Evolutionary conservation across 2,329 filamentous ascomycete species (phyloP).

Genomic region (Verticillium albo-atrum): DNA sequence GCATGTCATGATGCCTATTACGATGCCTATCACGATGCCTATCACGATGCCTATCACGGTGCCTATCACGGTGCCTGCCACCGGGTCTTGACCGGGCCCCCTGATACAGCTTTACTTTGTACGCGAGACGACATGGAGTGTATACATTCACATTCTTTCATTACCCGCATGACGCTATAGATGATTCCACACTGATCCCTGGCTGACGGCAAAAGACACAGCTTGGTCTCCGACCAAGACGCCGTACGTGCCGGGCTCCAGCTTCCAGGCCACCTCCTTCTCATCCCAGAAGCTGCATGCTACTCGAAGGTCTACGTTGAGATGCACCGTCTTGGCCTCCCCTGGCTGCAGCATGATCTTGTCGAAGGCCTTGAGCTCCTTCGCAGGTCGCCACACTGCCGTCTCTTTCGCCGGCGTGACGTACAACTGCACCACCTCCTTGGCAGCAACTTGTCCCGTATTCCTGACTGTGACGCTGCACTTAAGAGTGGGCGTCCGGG

Average conservation of each 20-base stretch:
- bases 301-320: conserved; percentile 6
- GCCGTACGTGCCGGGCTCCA: conserved; percentile 7
- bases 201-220: conserved; percentile 1
- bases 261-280: conserved; percentile 4
- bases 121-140: no score
- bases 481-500: conserved; percentile 6
- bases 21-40: no score
- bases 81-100: no score
- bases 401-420: conserved; percentile 11
- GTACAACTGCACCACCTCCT: conserved; percentile 24
- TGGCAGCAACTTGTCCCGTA: conserved; percentile 16
- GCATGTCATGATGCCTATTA: no score
- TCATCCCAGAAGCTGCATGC: conserved; percentile 10
- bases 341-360: conserved; percentile 4
- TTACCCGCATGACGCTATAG: no score
- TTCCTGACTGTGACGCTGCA: conserved; percentile 41
- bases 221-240: conserved; percentile 3
- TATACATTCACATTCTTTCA: no score
- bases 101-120: no score
- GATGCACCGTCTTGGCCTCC: neutral
- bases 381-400: conserved; percentile 7
- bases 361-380: conserved; percentile 12
- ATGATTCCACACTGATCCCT: conserved; percentile 3
- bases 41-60: no score
- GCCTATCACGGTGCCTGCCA: no score